Conservation (phyloP, 352 stramenopile species). For the Blastocystis sp. region DNA sequence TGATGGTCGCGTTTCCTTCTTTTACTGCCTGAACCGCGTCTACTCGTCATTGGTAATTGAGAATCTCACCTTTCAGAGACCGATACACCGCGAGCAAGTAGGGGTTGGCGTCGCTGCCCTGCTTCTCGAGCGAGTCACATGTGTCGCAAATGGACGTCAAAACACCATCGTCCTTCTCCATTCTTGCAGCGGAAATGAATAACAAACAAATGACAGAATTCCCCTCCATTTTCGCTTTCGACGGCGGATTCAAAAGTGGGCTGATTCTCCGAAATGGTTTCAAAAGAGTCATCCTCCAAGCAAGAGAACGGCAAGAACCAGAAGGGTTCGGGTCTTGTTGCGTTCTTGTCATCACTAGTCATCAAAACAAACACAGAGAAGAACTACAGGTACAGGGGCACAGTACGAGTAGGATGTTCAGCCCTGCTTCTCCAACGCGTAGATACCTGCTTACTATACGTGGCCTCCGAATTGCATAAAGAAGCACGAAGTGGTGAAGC, state of each 20-base stretch:
- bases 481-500: constrained; percentile 71
- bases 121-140: neutral
- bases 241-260: neutral
- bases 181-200: neutral
- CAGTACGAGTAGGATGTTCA: constrained; percentile 13
- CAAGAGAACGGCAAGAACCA: constrained; percentile 31
- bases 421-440: neutral
- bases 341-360: neutral
- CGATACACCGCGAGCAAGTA: neutral
- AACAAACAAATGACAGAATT: neutral
- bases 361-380: constrained; percentile 33
- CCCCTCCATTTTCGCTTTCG: neutral
- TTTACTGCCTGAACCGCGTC: neutral
- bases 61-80: neutral
- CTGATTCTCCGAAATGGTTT: constrained; percentile 2
- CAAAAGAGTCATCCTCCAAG: constrained; percentile 16
- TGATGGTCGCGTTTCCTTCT: neutral
- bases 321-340: neutral
- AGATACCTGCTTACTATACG: constrained; percentile 35
- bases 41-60: neutral
- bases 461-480: constrained; percentile 25
- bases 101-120: neutral
- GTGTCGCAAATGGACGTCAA: neutral
- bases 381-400: constrained; percentile 19
- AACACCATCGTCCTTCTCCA: neutral